Base-by-base conservation (phyloP, 2,329 filamentous ascomycete species). In the Penicillium brasilianum region DNA sequence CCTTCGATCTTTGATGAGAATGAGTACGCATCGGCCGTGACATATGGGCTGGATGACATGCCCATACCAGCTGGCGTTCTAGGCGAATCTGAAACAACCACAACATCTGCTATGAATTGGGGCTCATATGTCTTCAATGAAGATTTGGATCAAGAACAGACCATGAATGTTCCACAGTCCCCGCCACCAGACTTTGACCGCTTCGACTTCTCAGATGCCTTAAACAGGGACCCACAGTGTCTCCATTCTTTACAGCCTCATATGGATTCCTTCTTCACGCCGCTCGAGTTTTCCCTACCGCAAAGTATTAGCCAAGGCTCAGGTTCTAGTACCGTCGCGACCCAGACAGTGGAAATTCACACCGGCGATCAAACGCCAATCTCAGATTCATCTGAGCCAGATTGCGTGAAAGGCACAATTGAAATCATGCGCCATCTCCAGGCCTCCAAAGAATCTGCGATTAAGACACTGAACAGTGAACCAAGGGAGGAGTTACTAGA, bases 371-470 rank as follows among this genome's bases (percentile, higher is more conserved):
- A 49, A 30, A 55, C 28, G 2, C 41, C 57, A n/a, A 48, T 16
- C 9, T 59, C 57, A 4, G 41, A 59, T 49, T 49, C 20, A 10
- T 41, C 57, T 14, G 57, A 55, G 32, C 16, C 41, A 11, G 50
- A 59, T 41, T 59, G 57, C 18, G 57, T 59, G 13, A 54, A 28
- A 8, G 41, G 57, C 6, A 32, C 50, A 22, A 54, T 59, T 8
- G 57, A 59, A 4, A 55, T 59, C 20, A 10, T 59, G 10, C 50
- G 50, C 13, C 50, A 32, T 16, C 34, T 59, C 13, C 41, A 59
- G 16, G 25, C 10, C 2, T 41, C 32, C 4, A 59, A 25, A 9
- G 25, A 28, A 25, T 9, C 13, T 9, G 3, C 28, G 10, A 4
- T 28, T 20, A 13, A 14, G 39, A 32, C 25, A 44, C 18, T n/a